Conservation (phyloP, 345 rosid species). For the Dovyalis caffra region DNA sequence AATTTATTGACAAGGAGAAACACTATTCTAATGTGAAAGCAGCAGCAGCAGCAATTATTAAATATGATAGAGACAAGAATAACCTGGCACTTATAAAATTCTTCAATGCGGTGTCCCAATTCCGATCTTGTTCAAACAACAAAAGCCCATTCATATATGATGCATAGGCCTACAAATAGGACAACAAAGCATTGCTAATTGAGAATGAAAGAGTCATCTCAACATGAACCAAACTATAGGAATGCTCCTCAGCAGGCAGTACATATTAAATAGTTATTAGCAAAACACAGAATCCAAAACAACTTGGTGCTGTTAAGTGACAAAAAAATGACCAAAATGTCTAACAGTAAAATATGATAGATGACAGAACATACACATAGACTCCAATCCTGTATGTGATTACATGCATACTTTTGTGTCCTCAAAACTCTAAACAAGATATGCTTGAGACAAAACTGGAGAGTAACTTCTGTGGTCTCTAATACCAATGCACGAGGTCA, state of each 20-base stretch:
- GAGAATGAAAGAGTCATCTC: slow-evolving; percentile 1
- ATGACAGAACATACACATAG: not conserved
- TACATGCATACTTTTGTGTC: not conserved
- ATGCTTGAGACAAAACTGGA: not conserved
- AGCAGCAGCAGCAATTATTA: not conserved
- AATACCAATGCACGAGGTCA: no score
- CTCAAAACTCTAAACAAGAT: not conserved
- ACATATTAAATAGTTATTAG: not conserved
- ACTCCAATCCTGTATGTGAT: not conserved
- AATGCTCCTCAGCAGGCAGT: slow-evolving; percentile 9
- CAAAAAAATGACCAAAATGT: slow-evolving; percentile 1
- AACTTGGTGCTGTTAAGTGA: not conserved
- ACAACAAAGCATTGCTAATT: not conserved
- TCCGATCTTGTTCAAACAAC: slow-evolving; percentile 93
- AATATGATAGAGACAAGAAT: slow-evolving; percentile 6
- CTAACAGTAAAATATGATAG: not conserved
- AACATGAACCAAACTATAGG: slow-evolving; percentile 3
- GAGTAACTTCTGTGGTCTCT: not conserved
- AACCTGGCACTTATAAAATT: slow-evolving; percentile 94
- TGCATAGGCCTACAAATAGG: slow-evolving; percentile 78
- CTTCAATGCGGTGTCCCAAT: slow-evolving; percentile 89
- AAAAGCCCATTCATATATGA: slow-evolving; percentile 94
- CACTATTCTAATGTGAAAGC: not conserved
- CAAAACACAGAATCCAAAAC: not conserved
- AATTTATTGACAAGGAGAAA: not conserved